A percentile compares a stretch with the other conserved stretches of the same genome.
Conservation (phyloP, 257 asterid genomes). For the Paraleonurus japonicus region DNA sequence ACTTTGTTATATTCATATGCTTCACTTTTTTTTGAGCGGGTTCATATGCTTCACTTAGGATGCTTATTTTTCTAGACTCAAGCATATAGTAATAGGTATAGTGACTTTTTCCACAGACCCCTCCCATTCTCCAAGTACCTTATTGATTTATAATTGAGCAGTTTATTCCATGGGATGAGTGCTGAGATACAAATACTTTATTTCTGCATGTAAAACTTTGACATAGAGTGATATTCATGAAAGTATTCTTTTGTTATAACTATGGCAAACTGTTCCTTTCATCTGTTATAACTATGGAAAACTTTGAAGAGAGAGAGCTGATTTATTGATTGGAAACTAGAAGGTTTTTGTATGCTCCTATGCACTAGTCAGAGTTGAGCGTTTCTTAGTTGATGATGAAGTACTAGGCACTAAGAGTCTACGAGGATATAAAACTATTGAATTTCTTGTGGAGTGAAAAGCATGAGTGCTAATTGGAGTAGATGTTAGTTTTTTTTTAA, state of each 20-base stretch:
- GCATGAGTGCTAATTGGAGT: neutral
- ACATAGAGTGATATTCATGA: slow-evolving; percentile 8
- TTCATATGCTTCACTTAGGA: slow-evolving; percentile 13
- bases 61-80: slow-evolving; percentile 14
- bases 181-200: slow-evolving; percentile 11
- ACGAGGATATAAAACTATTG: slow-evolving; percentile 8
- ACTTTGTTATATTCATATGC: slow-evolving; percentile 1
- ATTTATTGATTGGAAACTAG: slow-evolving; percentile 17
- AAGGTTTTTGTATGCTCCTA: neutral
- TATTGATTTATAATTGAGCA: slow-evolving; percentile 1
- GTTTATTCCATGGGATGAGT: slow-evolving; percentile 5
- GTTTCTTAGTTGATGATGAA: slow-evolving; percentile 1
- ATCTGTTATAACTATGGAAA: neutral
- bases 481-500: neutral
- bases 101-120: slow-evolving; percentile 12
- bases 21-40: too few species aligned
- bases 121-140: neutral
- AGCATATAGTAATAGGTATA: slow-evolving; percentile 10
- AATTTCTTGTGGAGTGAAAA: slow-evolving; percentile 6
- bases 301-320: neutral
- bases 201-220: slow-evolving; percentile 7
- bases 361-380: slow-evolving; percentile 10
- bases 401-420: too few species aligned
- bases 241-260: neutral
- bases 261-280: neutral